Conservation (phyloP, 306 rosid species). For the Morella rubra region DNA sequence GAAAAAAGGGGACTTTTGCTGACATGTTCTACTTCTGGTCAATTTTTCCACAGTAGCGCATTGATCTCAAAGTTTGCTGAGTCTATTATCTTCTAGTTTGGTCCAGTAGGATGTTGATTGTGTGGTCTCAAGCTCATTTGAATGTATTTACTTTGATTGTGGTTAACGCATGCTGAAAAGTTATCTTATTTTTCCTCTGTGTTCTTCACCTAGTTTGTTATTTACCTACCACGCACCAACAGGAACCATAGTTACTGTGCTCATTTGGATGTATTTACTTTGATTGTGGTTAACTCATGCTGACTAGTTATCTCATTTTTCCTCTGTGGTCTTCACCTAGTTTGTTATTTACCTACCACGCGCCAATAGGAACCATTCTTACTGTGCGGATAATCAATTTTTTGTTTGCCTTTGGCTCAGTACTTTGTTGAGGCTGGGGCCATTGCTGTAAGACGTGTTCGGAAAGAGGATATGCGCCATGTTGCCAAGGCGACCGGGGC, state of each 20-base stretch:
- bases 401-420: slow-evolving; percentile 43
- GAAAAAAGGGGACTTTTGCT: too few relatives aligned
- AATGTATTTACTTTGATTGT: neutral
- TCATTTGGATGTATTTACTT: too few relatives aligned
- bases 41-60: neutral
- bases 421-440: slow-evolving; percentile 98
- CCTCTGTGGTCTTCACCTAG: too few relatives aligned
- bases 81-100: neutral
- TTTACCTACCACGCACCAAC: neutral
- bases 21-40: neutral
- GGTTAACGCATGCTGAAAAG: neutral
- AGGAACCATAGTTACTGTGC: neutral
- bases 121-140: neutral
- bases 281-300: too few relatives aligned
- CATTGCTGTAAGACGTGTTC: slow-evolving; percentile 90
- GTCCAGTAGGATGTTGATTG: neutral
- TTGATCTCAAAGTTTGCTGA: neutral
- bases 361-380: too few relatives aligned
- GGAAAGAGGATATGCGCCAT: slow-evolving; percentile 97
- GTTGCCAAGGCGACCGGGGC: slow-evolving; percentile 99
- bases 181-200: neutral
- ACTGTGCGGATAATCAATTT: neutral
- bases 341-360: too few relatives aligned
- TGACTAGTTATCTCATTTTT: too few relatives aligned
- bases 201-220: neutral